Evolutionary conservation across 768 basidiomycete genomes (phyloP), one percentile per base, ranked within the genome.

Genomic region (Mycena haematopus): DNA sequence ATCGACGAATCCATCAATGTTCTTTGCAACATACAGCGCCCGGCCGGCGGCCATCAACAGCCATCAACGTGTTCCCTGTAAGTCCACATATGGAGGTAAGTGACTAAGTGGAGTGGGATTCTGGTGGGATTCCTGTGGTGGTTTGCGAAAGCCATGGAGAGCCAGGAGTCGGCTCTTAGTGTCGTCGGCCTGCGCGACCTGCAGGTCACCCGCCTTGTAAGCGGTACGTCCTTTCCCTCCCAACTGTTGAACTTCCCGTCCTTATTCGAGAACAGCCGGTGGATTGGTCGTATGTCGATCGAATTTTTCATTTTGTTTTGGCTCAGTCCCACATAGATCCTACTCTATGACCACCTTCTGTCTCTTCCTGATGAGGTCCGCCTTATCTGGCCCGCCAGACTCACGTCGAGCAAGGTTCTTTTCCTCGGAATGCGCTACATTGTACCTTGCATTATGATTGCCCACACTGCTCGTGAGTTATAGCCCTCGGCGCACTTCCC

Each of bases 321-420:
- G 2, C 24, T 38, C 46, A n/a, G 14, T 13, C 5, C 14, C 21
- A n/a, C 33, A n/a, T 38, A 77, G 78, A 65, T 76, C 15, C 62
- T 81, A 8, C 51, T 82, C 5, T 82, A 80, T 60, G 79, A 83
- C 63, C 79, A 82, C 55, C 22, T 75, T 25, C 60, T 82, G 35
- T 75, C 79, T 3, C 70, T 82, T 25, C 61, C 67, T 7, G 76
- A 80, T 36, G 82, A 82, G 64, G 72, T 82, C 29, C 60, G 71
- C 38, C 72, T 76, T 51, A 72, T 82, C 21, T 83, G 81, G 80
- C 68, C 60, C 19, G 77, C 80, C 0, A 74, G 71, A 52, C 66
- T 66, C 55, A 77, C 76, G 0, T 70, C 75, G 24, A 71, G 75
- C 1, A 83, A 81, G 54, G 60, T 76, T 45, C 67, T 77, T 2